Evolutionary conservation across 2,329 filamentous ascomycete species (phyloP).

Genomic region (Ascochyta koolunga): DNA sequence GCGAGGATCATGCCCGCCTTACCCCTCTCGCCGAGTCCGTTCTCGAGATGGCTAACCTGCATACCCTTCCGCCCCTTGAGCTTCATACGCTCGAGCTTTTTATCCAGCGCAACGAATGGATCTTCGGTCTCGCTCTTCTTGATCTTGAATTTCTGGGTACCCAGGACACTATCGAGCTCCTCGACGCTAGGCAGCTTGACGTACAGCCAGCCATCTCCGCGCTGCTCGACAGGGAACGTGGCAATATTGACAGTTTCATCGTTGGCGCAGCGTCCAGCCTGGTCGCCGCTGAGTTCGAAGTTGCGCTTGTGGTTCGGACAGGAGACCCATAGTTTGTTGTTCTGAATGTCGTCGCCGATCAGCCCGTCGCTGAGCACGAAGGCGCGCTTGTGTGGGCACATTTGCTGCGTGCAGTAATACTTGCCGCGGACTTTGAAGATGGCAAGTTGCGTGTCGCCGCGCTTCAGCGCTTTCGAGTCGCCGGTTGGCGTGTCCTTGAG

Average conservation of each 20-base stretch:
- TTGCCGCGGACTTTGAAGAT: slow-evolving; percentile 81
- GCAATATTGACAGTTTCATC: slow-evolving; percentile 79
- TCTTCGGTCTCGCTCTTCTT: slow-evolving; percentile 69
- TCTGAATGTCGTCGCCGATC: slow-evolving; percentile 69
- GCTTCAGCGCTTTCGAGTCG: slow-evolving; percentile 78
- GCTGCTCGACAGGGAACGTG: slow-evolving; percentile 77
- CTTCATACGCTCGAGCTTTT: slow-evolving; percentile 55
- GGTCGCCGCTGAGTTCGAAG: slow-evolving; percentile 72
- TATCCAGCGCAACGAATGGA: slow-evolving; percentile 63
- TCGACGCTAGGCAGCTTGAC: slow-evolving; percentile 78
- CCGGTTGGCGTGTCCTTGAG: slow-evolving; percentile 75
- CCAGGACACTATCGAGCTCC: slow-evolving; percentile 79
- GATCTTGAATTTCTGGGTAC: slow-evolving; percentile 79
- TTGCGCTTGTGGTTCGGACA: slow-evolving; percentile 92
- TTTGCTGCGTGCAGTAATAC: slow-evolving; percentile 88
- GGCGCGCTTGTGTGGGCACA: slow-evolving; percentile 91
- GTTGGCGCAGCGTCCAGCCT: slow-evolving; percentile 74
- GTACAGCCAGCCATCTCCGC: slow-evolving; percentile 78
- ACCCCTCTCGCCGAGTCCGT: slow-evolving; percentile 51
- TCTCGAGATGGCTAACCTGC: slow-evolving; percentile 53
- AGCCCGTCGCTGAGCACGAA: slow-evolving; percentile 89
- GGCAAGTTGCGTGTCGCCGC: slow-evolving; percentile 86
- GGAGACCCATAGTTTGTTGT: slow-evolving; percentile 77
- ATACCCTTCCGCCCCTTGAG: slow-evolving; percentile 61
- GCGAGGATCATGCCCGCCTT: slow-evolving; percentile 54